Evolutionary conservation across 2,329 filamentous ascomycete species (phyloP), one percentile per base, ranked within the genome.

Genomic region (Monosporascus sp.): DNA sequence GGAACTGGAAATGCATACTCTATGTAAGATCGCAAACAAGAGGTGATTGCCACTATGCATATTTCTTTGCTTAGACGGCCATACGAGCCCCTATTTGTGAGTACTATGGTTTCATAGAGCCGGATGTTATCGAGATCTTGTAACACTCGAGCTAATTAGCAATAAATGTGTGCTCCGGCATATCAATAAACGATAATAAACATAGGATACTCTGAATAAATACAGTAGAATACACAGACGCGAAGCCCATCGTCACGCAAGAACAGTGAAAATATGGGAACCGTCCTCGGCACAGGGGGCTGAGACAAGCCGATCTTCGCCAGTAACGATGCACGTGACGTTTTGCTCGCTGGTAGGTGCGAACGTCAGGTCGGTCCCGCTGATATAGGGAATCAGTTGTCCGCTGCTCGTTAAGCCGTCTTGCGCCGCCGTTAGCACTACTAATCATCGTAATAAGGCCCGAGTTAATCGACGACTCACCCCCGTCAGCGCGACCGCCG

Each of bases 381-480:
- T 74, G 4, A 67, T 69, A 54, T 78, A 81, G 2, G 74, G 74
- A 55, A 80, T 73, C 7, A 81, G 65, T 60, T 82, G 79, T 24
- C 73, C 75, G 17, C 67, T 67, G 41, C 78, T 72, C 15, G 76
- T 79, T 39, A 68, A 60, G 22, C 77, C 77, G 43, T 67, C 76
- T 76, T 50, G 43, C 20, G 37, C 48, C 11, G 31, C 31, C 31
- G 31, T 35, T 35, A 35, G 11, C 31, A 35, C 31, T 35, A 35
- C 5, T 35, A 35, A 35, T 14, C 9, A 35, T 35, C 9, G 9
- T 14, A 14, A 35, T 14, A 14, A 35, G 31, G 6, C 31, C 31
- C 31, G 31, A 14, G 31, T 14, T 35, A 11, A 24, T 9, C 22
- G 39, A 18, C 5, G 22, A 66, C 68, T 68, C 63, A 72, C 74